Percentiles rank a stretch among this genome's conserved stretches.
Conservation (phyloP, 1,139 yeast species). For the Taphrina deformans region DNA sequence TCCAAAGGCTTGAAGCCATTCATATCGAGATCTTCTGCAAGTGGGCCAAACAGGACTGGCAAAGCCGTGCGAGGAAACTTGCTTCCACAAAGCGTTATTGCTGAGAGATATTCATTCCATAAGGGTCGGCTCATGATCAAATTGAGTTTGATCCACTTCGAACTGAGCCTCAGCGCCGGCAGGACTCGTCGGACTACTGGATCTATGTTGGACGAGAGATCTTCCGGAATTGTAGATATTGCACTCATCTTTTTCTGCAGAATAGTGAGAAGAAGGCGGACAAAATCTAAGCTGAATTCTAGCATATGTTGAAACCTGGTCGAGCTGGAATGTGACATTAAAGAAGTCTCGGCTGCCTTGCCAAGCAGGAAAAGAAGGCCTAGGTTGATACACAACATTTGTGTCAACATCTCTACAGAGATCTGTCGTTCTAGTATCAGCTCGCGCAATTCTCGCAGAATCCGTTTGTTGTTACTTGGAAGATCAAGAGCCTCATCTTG, state of each 20-base stretch:
- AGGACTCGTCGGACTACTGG: conserved; percentile 35
- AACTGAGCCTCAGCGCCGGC: conserved; percentile 35
- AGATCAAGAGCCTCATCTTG: background rate
- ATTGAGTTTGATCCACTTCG: conserved; percentile 36
- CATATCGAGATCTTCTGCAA: conserved; percentile 38
- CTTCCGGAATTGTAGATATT: background rate
- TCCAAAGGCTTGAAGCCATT: conserved; percentile 37
- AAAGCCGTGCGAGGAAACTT: conserved; percentile 27
- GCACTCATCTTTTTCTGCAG: conserved; percentile 17
- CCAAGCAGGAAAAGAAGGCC: conserved; percentile 33
- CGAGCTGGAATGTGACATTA: background rate
- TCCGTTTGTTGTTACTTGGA: background rate
- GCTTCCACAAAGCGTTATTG: conserved; percentile 33
- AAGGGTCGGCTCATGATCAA: conserved; percentile 5
- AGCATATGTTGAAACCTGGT: background rate
- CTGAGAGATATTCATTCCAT: conserved; percentile 35
- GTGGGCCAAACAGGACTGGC: conserved; percentile 27
- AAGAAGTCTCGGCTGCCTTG: background rate
- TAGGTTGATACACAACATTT: conserved; percentile 34
- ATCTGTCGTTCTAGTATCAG: conserved; percentile 32
- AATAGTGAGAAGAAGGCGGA: conserved; percentile 24
- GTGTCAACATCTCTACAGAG: conserved; percentile 35
- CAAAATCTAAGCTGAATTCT: conserved; percentile 16
- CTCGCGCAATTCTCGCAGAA: conserved; percentile 2
- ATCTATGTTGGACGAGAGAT: conserved; percentile 22